Conservation (phyloP, 2,329 filamentous ascomycete species). For the Ophidiomyces ophidiicola region DNA sequence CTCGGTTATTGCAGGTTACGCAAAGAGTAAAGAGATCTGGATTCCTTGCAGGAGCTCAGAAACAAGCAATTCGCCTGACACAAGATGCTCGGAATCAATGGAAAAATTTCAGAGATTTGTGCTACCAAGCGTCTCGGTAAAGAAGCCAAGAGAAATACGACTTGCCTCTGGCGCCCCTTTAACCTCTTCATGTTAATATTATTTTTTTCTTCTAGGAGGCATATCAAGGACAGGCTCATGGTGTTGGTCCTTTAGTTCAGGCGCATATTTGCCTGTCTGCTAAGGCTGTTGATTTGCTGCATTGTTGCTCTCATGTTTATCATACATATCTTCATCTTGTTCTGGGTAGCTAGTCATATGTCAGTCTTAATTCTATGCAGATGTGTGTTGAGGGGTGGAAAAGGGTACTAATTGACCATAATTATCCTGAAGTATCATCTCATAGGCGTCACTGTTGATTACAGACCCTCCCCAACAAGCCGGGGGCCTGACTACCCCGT, state of each 20-base stretch:
- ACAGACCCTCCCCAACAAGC: background rate
- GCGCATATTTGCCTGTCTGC: conserved; percentile 1
- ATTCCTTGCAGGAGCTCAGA: conserved; percentile 26
- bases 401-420: too few relatives aligned
- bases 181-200: conserved; percentile 6
- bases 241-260: conserved; percentile 4
- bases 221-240: conserved; percentile 1
- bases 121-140: background rate
- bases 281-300: too few relatives aligned
- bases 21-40: conserved; percentile 22
- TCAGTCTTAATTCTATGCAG: too few relatives aligned
- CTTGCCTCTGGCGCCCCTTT: background rate
- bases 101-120: background rate
- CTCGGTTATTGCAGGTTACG: conserved; percentile 20
- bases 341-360: too few relatives aligned
- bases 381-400: too few relatives aligned
- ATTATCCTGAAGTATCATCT: too few relatives aligned
- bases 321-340: too few relatives aligned
- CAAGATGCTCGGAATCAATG: conserved; percentile 1
- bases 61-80: conserved; percentile 20
- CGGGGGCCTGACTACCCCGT: background rate
- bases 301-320: too few relatives aligned
- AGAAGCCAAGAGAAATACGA: background rate
- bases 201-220: conserved; percentile 1
- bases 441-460: too few relatives aligned